Evolutionary conservation across 1,284 basidiomycete genomes (phyloP), one percentile per base, ranked within the genome.

Genomic region (Trichosporon sp.): DNA sequence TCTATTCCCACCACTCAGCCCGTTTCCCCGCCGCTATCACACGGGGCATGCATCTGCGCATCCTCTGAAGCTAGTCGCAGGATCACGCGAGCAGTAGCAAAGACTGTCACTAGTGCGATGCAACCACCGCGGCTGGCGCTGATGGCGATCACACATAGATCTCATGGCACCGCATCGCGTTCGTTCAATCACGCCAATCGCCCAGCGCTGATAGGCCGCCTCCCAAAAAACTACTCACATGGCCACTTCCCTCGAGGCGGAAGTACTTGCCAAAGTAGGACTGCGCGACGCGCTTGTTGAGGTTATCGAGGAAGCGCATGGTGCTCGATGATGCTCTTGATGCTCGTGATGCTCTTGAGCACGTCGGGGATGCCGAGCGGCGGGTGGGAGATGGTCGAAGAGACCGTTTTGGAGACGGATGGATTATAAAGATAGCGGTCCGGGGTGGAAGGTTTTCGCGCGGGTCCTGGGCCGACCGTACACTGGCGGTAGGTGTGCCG

Each of bases 211-310:
- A 52, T 27, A 8, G 21, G 23, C 56, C 13, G 25, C 33, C 11
- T 21, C 19, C 32, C 36, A 21, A 44, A 32, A 44, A 29, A 23
- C 21, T 25, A 63, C 66, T 60, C 56, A 68, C 66, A 74, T 88
- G 89, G 23, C 91, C 91, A 40, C 87, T 89, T 11, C 91, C 91
- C 71, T 93, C 91, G 31, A 95, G 83, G 59, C 86, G 84, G 83
- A 95, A 94, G 86, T 89, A 91, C 73, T 86, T 83, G 58, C 92
- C 92, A 34, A 91, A 82, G 61, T 82, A 80, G 27, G 89, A 88
- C 73, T 84, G 82, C 11, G 92, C 92, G 60, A 92, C 79, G 29
- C 65, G 61, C 57, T 73, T 66, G 73, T 84, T 83, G 61, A 78
- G 64, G 21, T 49, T 65, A 46, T 71, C 61, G 52, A 68, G 49